phyloP scores from a whole-genome alignment of 805 yeast genomes.

The Hanseniaspora mollemarum region DNA sequence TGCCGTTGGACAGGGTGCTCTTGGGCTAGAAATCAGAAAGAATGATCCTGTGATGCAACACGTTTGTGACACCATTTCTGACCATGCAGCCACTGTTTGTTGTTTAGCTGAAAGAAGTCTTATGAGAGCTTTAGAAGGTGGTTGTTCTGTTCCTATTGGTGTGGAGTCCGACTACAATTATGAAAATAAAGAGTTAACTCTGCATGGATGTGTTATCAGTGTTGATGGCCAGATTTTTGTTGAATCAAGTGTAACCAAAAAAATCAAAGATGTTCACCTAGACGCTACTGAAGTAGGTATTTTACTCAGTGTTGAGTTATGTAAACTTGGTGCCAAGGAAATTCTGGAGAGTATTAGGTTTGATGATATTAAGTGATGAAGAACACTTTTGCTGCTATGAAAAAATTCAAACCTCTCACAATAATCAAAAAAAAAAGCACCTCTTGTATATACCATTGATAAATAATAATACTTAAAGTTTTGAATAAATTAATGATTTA shows the following conservation, averaged over 20 bases:
- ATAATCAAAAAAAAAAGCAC: neutral
- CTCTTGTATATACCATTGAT: neutral
- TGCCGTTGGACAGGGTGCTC: conserved; percentile 98
- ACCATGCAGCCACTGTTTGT: conserved; percentile 53
- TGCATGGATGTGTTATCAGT: conserved; percentile 67
- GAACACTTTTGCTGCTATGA: too few species aligned
- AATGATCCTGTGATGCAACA: conserved; percentile 48
- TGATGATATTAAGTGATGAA: conserved; percentile 34
- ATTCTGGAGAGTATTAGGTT: conserved; percentile 73
- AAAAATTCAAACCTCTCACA: neutral
- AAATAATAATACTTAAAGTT: neutral
- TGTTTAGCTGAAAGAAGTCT: conserved; percentile 82
- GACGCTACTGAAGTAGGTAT: conserved; percentile 62
- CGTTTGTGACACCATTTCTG: conserved; percentile 54
- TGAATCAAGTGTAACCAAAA: conserved; percentile 37
- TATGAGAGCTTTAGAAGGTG: conserved; percentile 86
- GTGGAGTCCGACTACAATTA: conserved; percentile 51
- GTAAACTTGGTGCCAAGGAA: conserved; percentile 66
- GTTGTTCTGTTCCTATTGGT: conserved; percentile 96
- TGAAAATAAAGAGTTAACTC: conserved; percentile 35
- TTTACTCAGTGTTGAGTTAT: conserved; percentile 53
- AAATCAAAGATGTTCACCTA: conserved; percentile 23
- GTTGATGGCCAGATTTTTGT: conserved; percentile 71
- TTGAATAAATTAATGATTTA: conserved; percentile 13
- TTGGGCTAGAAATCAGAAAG: conserved; percentile 79